phyloP scores from a whole-genome alignment of 2,329 filamentous ascomycete genomes.

The Cyphellophora attinorum region DNA sequence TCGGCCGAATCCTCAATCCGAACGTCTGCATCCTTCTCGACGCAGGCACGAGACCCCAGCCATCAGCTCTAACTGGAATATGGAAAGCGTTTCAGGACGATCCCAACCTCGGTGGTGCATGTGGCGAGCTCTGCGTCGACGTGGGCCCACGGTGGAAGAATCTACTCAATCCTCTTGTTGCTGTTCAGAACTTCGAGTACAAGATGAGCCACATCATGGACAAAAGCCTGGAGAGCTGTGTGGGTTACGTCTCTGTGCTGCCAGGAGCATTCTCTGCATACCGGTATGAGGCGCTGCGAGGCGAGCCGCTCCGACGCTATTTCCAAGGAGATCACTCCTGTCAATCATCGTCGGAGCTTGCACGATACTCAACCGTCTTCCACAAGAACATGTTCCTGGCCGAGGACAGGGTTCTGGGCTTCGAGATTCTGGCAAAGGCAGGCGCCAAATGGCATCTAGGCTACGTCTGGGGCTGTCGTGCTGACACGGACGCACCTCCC shows the following conservation, averaged over 20 bases:
- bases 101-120: conserved; percentile 95
- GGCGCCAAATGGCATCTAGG: conserved; percentile 98
- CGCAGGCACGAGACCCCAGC: conserved; percentile 91
- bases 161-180: conserved; percentile 90
- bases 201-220: conserved; percentile 99
- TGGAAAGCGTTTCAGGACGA: conserved; percentile 99
- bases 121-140: conserved; percentile 98
- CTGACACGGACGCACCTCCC: conserved; percentile 96
- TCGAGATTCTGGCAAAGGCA: conserved; percentile 96
- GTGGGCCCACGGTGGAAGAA: conserved; percentile 87
- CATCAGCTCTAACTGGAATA: conserved; percentile 78
- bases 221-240: conserved; percentile 93
- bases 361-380: conserved; percentile 99
- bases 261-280: conserved; percentile 98
- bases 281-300: conserved; percentile 96
- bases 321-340: conserved; percentile 99
- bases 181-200: conserved; percentile 98
- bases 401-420: conserved; percentile 99
- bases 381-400: conserved; percentile 99
- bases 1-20: conserved; percentile 91
- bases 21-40: conserved; percentile 94
- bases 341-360: conserved; percentile 95
- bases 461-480: conserved; percentile 98
- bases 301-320: conserved; percentile 91
- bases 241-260: conserved; percentile 95